Evolutionary conservation across 768 basidiomycete genomes (phyloP).

Genomic region (Collybia nuda): DNA sequence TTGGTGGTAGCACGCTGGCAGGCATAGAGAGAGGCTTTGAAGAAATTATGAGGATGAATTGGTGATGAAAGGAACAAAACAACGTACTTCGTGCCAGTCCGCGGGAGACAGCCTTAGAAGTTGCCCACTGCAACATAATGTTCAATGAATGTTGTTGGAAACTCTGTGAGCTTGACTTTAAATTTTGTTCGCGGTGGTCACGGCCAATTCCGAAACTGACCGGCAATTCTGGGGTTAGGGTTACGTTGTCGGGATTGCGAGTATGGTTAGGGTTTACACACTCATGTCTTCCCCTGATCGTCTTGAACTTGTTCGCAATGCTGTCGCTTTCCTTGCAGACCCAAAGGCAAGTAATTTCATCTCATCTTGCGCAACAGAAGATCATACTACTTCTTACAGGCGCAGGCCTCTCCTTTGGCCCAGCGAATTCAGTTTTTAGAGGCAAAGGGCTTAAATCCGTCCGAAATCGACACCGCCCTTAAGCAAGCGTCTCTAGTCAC

Average conservation of each 20-base stretch:
- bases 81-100: conserved; percentile 45
- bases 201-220: conserved; percentile 23
- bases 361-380: conserved; percentile 2
- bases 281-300: conserved; percentile 48
- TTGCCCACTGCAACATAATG: conserved; percentile 54
- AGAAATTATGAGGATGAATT: conserved; percentile 4
- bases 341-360: conserved; percentile 54
- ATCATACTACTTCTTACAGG: conserved; percentile 36
- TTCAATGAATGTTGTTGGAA: conserved; percentile 16
- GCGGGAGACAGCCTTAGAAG: conserved; percentile 49
- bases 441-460: conserved; percentile 81
- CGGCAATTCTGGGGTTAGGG: conserved; percentile 9
- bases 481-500: conserved; percentile 49
- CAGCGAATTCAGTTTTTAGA: conserved; percentile 94
- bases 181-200: conserved; percentile 15
- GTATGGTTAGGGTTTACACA: conserved; percentile 7
- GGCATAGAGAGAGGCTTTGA: conserved; percentile 24
- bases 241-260: no score
- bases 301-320: conserved; percentile 76
- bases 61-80: conserved; percentile 1
- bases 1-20: conserved; percentile 35
- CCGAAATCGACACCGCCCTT: conserved; percentile 87
- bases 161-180: conserved; percentile 1
- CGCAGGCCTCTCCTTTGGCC: conserved; percentile 73
- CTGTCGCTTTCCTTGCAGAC: conserved; percentile 83